Base-by-base conservation (phyloP, 2,329 filamentous ascomycete genomes). In the Neonectria hederae region DNA sequence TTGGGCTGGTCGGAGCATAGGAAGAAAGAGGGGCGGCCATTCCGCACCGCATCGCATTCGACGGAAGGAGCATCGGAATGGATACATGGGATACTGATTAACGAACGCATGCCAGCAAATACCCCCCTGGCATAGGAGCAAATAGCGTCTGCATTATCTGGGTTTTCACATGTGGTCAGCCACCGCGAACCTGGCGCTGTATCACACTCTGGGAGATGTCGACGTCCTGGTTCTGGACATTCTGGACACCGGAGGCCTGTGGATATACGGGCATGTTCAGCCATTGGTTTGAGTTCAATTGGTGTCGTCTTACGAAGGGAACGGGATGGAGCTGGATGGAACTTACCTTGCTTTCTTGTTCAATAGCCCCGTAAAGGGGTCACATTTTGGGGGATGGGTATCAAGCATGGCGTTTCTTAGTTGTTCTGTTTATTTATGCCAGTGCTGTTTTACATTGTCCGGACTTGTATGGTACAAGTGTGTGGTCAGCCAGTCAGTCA, bases 31-130 rank as follows among this genome's bases (percentile, higher is more conserved):
- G 48, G 62, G 67, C 70, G 69, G 69, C 60, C 65, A 53, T 65
- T 59, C 67, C 64, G 54, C 69, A 54, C 64, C 52, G 62, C 60
- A 70, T 72, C 69, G 59, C 63, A 71, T 72, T 72, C 62, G 62
- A 66, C 53, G 66, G 58, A 62, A 63, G 59, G 65, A 63, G 60
- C 64, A 73, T 70, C 59, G 65, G 65, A 64, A 68, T 38, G 66
- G 68, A 65, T 68, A 70, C 63, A 73, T 64, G 70, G 59, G 65
- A 68, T 52, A 70, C 63, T 59, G 70, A 63, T 65, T 71, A 68
- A 64, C 70, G 70, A 62, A 63, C 67, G 52, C 56, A 73, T 65
- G 64, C 61, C 67, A 69, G 45, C 65, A 62, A 60, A 69, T 64
- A 60, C 54, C 52, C 26, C 26, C 53, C 52, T 56, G 61, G 61